Evolutionary conservation across 176 grass and related monocot species (phyloP).

Genomic region (Calamus simplicifolius): DNA sequence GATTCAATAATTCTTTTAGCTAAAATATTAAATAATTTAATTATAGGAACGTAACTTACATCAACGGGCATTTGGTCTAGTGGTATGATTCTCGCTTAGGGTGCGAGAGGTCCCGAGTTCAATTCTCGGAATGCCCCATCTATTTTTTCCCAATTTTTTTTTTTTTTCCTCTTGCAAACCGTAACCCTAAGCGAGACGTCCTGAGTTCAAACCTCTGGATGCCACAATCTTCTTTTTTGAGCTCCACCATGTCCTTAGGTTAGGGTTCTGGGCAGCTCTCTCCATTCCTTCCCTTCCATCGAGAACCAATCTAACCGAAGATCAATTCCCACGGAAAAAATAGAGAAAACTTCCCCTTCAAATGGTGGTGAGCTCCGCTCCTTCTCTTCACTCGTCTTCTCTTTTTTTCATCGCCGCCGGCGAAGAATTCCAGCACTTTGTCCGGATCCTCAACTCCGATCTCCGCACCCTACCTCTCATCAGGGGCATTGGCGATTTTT

Average conservation of each 20-base stretch:
- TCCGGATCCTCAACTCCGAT: conserved; percentile 14
- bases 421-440: conserved; percentile 17
- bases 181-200: too few species aligned
- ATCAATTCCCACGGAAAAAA: too few species aligned
- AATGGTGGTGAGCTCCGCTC: conserved; percentile 17
- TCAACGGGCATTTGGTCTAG: conserved; percentile 81
- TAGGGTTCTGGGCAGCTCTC: too few species aligned
- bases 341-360: background rate
- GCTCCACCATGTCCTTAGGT: too few species aligned
- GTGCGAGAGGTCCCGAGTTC: conserved; percentile 84
- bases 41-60: too few species aligned
- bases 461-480: conserved; percentile 15
- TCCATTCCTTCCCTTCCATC: too few species aligned
- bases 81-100: conserved; percentile 99
- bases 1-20: too few species aligned
- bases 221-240: too few species aligned
- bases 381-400: background rate
- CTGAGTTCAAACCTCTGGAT: too few species aligned
- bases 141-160: background rate
- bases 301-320: too few species aligned
- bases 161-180: too few species aligned
- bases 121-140: conserved; percentile 78
- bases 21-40: too few species aligned
- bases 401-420: conserved; percentile 16
- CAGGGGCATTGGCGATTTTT: conserved; percentile 20